These are phyloP conservation scores for Tulasnella sp. DNA, from an alignment of 768 basidiomycete genomes.

Conservation along the genomic window DNA sequence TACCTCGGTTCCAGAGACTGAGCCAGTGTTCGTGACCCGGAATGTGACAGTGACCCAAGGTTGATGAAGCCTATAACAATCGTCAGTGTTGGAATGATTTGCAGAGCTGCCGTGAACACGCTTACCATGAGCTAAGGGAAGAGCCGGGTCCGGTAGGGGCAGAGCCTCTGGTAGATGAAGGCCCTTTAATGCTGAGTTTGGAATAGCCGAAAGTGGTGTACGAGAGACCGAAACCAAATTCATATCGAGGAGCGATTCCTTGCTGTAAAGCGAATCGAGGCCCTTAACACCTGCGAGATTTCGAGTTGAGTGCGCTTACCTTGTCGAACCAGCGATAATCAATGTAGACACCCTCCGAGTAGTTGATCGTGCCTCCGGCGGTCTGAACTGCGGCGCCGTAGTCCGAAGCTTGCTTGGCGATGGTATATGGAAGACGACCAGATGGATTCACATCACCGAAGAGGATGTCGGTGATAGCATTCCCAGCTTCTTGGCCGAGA, in stretches of 20 bases:
- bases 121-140: constrained; percentile 41
- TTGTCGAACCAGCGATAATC: constrained; percentile 49
- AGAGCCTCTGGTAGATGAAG: constrained; percentile 10
- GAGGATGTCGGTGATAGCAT: constrained; percentile 54
- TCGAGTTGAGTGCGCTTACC: constrained; percentile 17
- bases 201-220: constrained; percentile 49
- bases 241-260: constrained; percentile 35
- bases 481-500: constrained; percentile 68
- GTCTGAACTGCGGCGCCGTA: constrained; percentile 23
- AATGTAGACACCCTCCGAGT: constrained; percentile 51
- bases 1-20: constrained; percentile 38
- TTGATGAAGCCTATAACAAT: constrained; percentile 37
- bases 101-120: not conserved
- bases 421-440: constrained; percentile 31
- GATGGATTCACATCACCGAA: constrained; percentile 66
- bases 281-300: not conserved
- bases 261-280: constrained; percentile 16
- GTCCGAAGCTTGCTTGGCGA: constrained; percentile 27
- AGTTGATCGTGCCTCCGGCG: constrained; percentile 48
- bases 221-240: constrained; percentile 41
- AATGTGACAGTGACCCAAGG: constrained; percentile 43
- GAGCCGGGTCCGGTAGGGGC: constrained; percentile 38
- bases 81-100: not conserved
- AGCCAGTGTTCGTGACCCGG: constrained; percentile 42
- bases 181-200: constrained; percentile 27